Conservation (phyloP, 2,329 filamentous ascomycete genomes). For the Ophiostoma fasciatum region DNA sequence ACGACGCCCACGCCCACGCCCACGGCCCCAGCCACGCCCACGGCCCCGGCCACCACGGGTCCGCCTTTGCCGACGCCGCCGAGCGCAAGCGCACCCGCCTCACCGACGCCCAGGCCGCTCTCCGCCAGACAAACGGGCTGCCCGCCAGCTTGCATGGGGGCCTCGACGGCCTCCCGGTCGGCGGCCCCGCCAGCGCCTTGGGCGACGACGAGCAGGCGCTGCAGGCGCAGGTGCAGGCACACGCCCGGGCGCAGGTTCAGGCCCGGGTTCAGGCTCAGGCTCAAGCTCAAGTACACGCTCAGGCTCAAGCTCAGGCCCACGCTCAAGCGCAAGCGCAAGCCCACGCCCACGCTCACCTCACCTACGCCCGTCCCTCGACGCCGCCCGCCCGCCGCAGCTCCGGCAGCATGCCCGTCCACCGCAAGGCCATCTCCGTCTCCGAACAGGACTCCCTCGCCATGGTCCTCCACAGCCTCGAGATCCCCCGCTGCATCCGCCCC, state of each 20-base stretch:
- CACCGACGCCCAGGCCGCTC: constrained; percentile 10
- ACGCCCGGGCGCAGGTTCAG: no score
- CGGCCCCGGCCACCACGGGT: constrained; percentile 12
- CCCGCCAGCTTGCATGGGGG: no score
- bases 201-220: not conserved
- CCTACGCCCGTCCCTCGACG: constrained; percentile 19
- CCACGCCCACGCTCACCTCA: not conserved
- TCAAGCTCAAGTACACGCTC: no score
- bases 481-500: constrained; percentile 61
- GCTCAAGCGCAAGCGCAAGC: no score
- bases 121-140: no score
- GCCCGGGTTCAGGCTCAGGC: no score
- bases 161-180: not conserved
- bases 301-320: no score
- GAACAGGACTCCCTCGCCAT: constrained; percentile 26
- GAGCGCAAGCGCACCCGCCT: constrained; percentile 11
- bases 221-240: not conserved
- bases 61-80: constrained; percentile 1
- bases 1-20: constrained; percentile 6
- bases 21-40: constrained; percentile 10
- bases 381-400: no score
- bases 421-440: no score
- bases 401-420: no score
- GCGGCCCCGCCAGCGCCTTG: not conserved
- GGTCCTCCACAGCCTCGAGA: constrained; percentile 47